Base-by-base conservation (phyloP, 1,284 basidiomycete genomes). In the Trichosporon inkin region DNA sequence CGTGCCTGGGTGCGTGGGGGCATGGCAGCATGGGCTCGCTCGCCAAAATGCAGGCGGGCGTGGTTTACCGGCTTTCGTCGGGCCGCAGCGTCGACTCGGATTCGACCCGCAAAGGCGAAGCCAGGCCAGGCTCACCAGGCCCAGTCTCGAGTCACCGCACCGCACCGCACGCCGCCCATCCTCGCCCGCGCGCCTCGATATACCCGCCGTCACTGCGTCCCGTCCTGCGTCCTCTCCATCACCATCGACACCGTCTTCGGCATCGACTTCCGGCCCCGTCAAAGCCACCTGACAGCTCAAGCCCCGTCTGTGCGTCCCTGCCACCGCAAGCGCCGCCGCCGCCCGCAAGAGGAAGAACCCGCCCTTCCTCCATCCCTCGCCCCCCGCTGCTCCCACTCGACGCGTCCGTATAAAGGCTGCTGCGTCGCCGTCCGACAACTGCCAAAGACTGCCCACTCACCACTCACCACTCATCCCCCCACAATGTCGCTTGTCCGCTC, bases 371-470 rank as follows among this genome's bases (percentile, higher is more conserved):
- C 28, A 35, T 17, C 17, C 44, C 34, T 24, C 22, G 11, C 36
- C 11, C 6, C n/a, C 13, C 44, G 16, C 28, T 22, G 44, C 44
- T 19, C 41, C 24, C 16, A 16, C 44, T 22, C 28, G 44, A 49
- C 44, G 44, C 44, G 44, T 49, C 44, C 22, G 16, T 49, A 49
- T 49, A 49, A 49, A 49, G 44, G 22, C 44, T 10, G 16, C 14
- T 13, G 44, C 44, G 44, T 24, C 44, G 32, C 22, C n/a, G 36
- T 49, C 36, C 34, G 10, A 49, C 60, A 36, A 52, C 52, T 35
- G 20, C 7, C 11, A 24, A 71, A 95, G 94, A 94, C 58, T 98
- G 94, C 52, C 22, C 52, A 38, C 14, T 37, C 52, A 38, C 14
- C 20, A 37, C 24, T 17, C 24, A 39, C 94, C 84, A 98, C 55